Evolutionary conservation across 352 stramenopile species (phyloP), one percentile per base, ranked within the genome.

Genomic region (Phytophthora cryptogea): DNA sequence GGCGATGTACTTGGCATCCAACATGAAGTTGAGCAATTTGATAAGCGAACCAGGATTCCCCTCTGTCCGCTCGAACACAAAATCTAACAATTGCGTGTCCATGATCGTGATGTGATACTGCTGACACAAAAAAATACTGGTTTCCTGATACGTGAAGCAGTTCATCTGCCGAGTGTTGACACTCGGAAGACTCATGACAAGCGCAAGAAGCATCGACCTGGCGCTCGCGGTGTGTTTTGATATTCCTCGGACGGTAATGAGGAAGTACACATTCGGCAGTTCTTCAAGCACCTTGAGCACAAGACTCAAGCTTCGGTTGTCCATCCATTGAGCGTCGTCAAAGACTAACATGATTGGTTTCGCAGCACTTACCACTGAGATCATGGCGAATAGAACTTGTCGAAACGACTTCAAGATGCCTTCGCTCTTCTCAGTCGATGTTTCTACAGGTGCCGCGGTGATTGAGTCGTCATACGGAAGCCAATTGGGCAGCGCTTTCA

Each of bases 81-180:
- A 92, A 41, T 86, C 70, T 1, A 92, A 79, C 20, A 92, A 48
- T 61, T 92, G 73, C 4, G 83, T 85, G 50, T 92, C 80, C 83
- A 92, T 90, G 40, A 92, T 90, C 0, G 80, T 80, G 40, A 92
- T 92, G 52, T 89, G 78, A 52, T 86, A 92, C 13, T 82, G 65
- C 61, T 92, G 80, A 27, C 80, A 89, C 11, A 92, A 59, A 26
- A 92, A 92, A 8, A 90, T 60, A 47, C 77, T 86, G 14, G 83
- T 90, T 55, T 80, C 73, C 32, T 89, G 80, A 42, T 83, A 86
- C 0, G 58, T 82, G 46, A 92, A 86, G 17, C 75, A 66, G 16
- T 63, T 67, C 39, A 90, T 71, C 37, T 89, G 78, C 3, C 48
- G 47, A 2, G 53, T 72, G 1, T 46, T 45, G 2, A 72, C 64